These are phyloP conservation scores for Debaryomyces singareniensis DNA, from an alignment of 1,139 yeast species.

Conservation along the genomic window DNA sequence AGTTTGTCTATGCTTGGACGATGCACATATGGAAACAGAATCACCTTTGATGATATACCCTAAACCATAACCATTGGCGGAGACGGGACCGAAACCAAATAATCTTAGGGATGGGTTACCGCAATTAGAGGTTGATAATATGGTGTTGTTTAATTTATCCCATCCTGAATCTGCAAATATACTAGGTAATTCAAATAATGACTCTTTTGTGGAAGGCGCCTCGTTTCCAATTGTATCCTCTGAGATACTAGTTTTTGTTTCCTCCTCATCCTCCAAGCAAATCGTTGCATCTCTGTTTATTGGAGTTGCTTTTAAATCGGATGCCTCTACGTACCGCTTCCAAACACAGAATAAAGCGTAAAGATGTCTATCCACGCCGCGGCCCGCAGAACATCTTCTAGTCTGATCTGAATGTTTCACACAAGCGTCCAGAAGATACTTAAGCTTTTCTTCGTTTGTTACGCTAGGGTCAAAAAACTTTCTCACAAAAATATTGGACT, in stretches of 20 bases:
- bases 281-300: constrained; percentile 5
- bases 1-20: constrained; percentile 90
- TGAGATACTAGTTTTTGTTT: constrained; percentile 10
- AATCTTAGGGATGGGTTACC: constrained; percentile 84
- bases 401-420: constrained; percentile 63
- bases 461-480: constrained; percentile 71
- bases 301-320: constrained; percentile 7
- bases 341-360: constrained; percentile 85
- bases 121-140: constrained; percentile 40
- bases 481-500: constrained; percentile 76
- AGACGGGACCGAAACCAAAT: constrained; percentile 91
- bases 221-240: constrained; percentile 19
- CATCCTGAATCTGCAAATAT: constrained; percentile 72
- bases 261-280: constrained; percentile 10
- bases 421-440: constrained; percentile 63
- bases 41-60: constrained; percentile 87
- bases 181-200: constrained; percentile 23
- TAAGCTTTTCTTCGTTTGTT: constrained; percentile 54
- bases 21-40: constrained; percentile 77
- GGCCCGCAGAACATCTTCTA: constrained; percentile 61
- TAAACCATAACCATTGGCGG: constrained; percentile 85
- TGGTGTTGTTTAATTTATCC: constrained; percentile 52
- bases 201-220: constrained; percentile 7
- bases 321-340: constrained; percentile 57
- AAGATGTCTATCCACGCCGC: constrained; percentile 86